Conservation (phyloP, 1,284 basidiomycete genomes). For the Porodaedalea pini region DNA sequence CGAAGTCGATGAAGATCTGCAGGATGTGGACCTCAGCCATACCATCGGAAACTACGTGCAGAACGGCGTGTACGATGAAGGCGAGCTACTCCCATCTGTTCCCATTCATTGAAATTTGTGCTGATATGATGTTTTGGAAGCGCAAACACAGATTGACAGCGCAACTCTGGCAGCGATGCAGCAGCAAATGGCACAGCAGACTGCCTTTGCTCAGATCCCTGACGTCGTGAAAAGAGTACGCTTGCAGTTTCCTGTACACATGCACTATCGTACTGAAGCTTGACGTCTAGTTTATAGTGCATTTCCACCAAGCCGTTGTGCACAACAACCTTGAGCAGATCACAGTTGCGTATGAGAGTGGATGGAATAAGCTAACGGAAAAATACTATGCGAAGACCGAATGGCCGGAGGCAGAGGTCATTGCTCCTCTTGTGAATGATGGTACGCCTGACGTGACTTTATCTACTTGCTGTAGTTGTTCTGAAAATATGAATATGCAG, state of each 20-base stretch:
- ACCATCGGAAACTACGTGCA: slow-evolving; percentile 69
- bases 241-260: neutral
- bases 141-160: slow-evolving; percentile 61
- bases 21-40: slow-evolving; percentile 68
- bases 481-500: slow-evolving; percentile 35
- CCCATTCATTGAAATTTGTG: slow-evolving; percentile 2
- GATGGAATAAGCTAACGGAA: slow-evolving; percentile 95
- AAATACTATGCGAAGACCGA: slow-evolving; percentile 93
- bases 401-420: slow-evolving; percentile 96
- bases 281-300: slow-evolving; percentile 72
- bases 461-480: neutral
- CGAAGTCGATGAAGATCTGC: slow-evolving; percentile 71
- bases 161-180: slow-evolving; percentile 64
- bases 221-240: slow-evolving; percentile 77
- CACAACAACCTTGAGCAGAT: slow-evolving; percentile 88
- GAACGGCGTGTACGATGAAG: slow-evolving; percentile 66
- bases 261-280: neutral
- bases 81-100: slow-evolving; percentile 33
- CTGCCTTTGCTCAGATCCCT: slow-evolving; percentile 72
- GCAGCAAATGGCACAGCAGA: slow-evolving; percentile 77
- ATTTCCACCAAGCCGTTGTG: slow-evolving; percentile 85
- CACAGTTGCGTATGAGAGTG: slow-evolving; percentile 89
- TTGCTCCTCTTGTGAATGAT: slow-evolving; percentile 91
- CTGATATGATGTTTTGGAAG: slow-evolving; percentile 26
- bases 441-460: slow-evolving; percentile 44